A percentile compares a stretch with the other conserved stretches of the same genome.
phyloP scores from a whole-genome alignment of 192 early-diverging fungal species.

The Chytriomyces confervae region DNA sequence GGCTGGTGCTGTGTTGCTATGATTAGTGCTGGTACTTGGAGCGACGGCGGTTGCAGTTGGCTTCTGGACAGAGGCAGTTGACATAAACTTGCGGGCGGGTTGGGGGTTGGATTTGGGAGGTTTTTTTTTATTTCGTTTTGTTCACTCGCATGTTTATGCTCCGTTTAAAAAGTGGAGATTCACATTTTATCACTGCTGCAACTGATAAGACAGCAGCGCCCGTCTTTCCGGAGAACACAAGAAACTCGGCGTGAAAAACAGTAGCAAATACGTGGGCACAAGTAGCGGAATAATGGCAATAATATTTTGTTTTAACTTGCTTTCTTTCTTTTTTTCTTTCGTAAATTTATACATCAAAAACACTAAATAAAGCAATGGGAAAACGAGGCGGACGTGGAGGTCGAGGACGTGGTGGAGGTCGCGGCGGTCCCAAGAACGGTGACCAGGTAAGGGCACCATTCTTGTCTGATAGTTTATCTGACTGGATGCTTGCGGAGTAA shows the following conservation, averaged over 20 bases:
- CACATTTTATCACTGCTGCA: background rate
- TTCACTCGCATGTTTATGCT: background rate
- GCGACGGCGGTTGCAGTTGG: slow-evolving; percentile 24
- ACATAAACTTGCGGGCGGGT: slow-evolving; percentile 7
- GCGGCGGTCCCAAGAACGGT: background rate
- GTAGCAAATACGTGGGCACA: background rate
- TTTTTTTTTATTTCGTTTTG: slow-evolving; percentile 5
- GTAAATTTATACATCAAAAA: background rate
- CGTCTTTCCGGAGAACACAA: too few species aligned
- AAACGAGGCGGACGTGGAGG: slow-evolving; percentile 18
- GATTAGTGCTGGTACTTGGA: slow-evolving; percentile 32
- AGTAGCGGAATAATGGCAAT: too few species aligned
- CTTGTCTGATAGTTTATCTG: background rate
- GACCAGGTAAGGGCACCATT: background rate
- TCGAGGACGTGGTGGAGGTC: slow-evolving; percentile 17
- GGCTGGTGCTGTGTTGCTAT: slow-evolving; percentile 34
- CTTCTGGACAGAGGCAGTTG: slow-evolving; percentile 8
- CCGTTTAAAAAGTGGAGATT: background rate
- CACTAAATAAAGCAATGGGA: background rate
- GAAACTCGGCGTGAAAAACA: background rate
- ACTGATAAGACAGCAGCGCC: too few species aligned
- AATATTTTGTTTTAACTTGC: background rate
- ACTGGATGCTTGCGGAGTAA: background rate
- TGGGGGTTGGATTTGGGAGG: background rate
- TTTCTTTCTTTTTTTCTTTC: slow-evolving; percentile 29